Evolutionary conservation across 352 stramenopile species (phyloP).

Genomic region (Phytophthora sansomeana): DNA sequence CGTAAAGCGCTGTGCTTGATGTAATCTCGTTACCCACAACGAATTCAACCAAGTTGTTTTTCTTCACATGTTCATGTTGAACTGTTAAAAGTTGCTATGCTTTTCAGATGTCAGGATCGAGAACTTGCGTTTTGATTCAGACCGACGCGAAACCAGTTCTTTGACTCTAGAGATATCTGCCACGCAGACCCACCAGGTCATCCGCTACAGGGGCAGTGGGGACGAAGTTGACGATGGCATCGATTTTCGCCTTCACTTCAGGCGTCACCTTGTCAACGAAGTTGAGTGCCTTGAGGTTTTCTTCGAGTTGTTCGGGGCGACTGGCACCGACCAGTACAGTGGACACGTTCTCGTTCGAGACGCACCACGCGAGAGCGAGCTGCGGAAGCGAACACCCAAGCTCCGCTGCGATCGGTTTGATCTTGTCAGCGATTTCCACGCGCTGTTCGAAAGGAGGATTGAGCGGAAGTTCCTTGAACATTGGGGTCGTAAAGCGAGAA

Average conservation of each 20-base stretch:
- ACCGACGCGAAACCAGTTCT: no score
- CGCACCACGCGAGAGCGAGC: conserved; percentile 55
- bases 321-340: conserved; percentile 57
- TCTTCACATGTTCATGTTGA: no score
- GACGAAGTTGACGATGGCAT: conserved; percentile 31
- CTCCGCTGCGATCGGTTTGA: conserved; percentile 52
- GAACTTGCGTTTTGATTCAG: no score
- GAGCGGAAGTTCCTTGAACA: not conserved
- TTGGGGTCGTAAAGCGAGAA: conserved; percentile 33
- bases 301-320: conserved; percentile 55
- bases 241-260: conserved; percentile 57
- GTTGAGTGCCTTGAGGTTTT: conserved; percentile 58
- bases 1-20: no score
- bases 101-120: no score
- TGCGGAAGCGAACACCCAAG: conserved; percentile 57
- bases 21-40: no score
- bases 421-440: conserved; percentile 40
- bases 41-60: no score
- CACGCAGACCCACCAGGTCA: conserved; percentile 10
- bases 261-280: conserved; percentile 55
- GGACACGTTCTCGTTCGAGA: conserved; percentile 57
- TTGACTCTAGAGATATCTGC: conserved; percentile 9
- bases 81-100: no score
- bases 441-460: conserved; percentile 11
- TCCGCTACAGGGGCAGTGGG: conserved; percentile 1